Conservation (phyloP, 2,329 filamentous ascomycete genomes). For the Colletotrichum sp. region DNA sequence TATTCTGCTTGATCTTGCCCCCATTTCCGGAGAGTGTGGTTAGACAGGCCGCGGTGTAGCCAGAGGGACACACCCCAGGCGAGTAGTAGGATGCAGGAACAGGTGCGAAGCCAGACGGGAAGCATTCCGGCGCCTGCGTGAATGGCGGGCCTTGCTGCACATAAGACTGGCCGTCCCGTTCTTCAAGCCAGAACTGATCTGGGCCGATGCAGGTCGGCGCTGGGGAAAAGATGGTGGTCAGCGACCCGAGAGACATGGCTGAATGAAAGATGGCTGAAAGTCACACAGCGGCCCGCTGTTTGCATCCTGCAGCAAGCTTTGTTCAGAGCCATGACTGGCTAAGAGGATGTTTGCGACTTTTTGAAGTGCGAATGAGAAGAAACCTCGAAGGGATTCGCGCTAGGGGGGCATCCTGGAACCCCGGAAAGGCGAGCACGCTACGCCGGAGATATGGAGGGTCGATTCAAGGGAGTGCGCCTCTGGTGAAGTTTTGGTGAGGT, state of each 20-base stretch:
- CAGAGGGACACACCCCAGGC: background rate
- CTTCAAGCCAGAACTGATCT: background rate
- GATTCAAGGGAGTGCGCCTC: background rate
- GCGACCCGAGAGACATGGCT: background rate
- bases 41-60: background rate
- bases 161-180: background rate
- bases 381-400: background rate
- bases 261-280: background rate
- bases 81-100: background rate
- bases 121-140: background rate
- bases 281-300: background rate
- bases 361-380: background rate
- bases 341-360: background rate
- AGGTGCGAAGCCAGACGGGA: background rate
- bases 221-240: background rate
- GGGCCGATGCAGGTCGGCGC: background rate
- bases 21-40: background rate
- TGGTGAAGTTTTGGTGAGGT: background rate
- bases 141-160: background rate
- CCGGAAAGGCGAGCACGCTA: background rate
- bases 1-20: background rate
- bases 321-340: background rate
- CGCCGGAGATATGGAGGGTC: background rate
- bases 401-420: background rate
- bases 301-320: background rate